Conservation (phyloP, 805 yeast genomes). For the Candida oleophila region DNA sequence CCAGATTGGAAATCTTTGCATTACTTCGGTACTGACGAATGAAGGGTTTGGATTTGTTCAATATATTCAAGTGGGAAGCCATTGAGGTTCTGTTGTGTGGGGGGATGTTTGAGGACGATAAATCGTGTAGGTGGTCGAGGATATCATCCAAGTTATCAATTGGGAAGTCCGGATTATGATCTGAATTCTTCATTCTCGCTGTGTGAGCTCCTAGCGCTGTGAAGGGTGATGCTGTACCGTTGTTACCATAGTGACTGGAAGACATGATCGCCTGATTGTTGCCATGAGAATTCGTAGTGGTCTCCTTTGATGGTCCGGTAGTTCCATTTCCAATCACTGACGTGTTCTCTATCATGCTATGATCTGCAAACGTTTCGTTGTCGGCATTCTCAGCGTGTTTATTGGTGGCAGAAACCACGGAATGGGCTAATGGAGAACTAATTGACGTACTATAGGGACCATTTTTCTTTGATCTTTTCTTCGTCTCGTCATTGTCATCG, state of each 20-base stretch:
- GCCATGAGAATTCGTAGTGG: not conserved
- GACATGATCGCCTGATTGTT: not conserved
- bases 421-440: constrained; percentile 1
- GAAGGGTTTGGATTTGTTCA: constrained; percentile 23
- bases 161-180: constrained; percentile 21
- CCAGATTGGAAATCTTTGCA: constrained; percentile 24
- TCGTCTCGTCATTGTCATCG: not conserved
- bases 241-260: constrained; percentile 1
- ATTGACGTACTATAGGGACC: not conserved
- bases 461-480: not conserved
- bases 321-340: not conserved
- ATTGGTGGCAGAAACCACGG: not conserved
- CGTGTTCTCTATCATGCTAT: not conserved
- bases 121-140: constrained; percentile 13
- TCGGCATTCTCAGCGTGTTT: not conserved
- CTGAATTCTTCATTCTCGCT: constrained; percentile 3
- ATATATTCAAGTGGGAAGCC: constrained; percentile 16
- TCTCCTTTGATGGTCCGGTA: not conserved
- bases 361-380: not conserved
- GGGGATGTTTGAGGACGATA: constrained; percentile 7
- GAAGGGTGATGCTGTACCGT: not conserved
- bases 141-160: constrained; percentile 17
- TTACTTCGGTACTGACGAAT: constrained; percentile 27
- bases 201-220: constrained; percentile 3
- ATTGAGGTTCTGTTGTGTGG: constrained; percentile 18